These are phyloP conservation scores for Daldinia vernicosa DNA, from an alignment of 495 filamentous ascomycete genomes.

Conservation along the genomic window DNA sequence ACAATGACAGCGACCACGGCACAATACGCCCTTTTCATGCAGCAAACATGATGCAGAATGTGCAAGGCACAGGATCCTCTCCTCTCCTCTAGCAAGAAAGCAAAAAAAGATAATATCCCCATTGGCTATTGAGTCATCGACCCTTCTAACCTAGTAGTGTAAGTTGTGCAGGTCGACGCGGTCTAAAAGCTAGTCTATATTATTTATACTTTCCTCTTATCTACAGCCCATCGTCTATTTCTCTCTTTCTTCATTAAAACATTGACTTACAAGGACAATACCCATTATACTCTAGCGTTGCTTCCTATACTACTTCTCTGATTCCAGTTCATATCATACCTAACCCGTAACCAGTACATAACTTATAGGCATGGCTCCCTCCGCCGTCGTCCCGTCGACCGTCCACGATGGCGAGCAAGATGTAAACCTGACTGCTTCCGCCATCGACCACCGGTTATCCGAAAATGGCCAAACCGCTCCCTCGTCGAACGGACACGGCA, in stretches of 20 bases:
- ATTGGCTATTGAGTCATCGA: conserved; percentile 51
- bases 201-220: conserved; percentile 31
- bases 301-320: neutral
- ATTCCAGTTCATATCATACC: neutral
- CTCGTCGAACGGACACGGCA: conserved; percentile 37
- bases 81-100: conserved; percentile 5
- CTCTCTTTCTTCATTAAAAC: conserved; percentile 15
- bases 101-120: conserved; percentile 1
- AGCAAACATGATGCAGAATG: conserved; percentile 15
- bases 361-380: conserved; percentile 46
- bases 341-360: neutral
- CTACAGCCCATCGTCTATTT: conserved; percentile 5
- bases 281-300: neutral
- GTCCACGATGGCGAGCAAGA: conserved; percentile 47
- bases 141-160: neutral
- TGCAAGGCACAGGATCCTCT: conserved; percentile 7
- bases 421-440: conserved; percentile 54
- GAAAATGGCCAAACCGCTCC: conserved; percentile 40
- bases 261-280: conserved; percentile 7
- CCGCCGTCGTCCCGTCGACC: conserved; percentile 27
- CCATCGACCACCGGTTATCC: conserved; percentile 52
- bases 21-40: conserved; percentile 31
- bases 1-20: conserved; percentile 18
- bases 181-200: conserved; percentile 19
- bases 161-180: neutral